Percentiles rank a stretch among this genome's conserved stretches.
Conservation (phyloP, 164 flowering plant species). For the Akebia trifoliata region DNA sequence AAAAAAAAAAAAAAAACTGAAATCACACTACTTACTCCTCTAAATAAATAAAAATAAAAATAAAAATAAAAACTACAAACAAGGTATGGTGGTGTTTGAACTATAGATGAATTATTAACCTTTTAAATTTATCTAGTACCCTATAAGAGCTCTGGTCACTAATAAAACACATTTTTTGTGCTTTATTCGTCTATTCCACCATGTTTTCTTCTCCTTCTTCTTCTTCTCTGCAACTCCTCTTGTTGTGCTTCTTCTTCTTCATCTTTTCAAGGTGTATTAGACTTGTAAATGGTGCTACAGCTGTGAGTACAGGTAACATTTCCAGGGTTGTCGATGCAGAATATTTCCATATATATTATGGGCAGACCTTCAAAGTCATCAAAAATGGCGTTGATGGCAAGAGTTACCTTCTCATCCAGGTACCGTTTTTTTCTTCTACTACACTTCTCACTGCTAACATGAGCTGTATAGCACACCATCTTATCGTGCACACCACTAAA, state of each 20-base stretch:
- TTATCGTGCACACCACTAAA: too few relatives aligned
- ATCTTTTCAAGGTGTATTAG: background rate
- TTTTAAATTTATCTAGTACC: too few relatives aligned
- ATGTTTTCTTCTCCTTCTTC: slow-evolving; percentile 13
- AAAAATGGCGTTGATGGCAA: slow-evolving; percentile 76
- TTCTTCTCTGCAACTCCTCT: background rate
- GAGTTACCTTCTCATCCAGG: slow-evolving; percentile 96
- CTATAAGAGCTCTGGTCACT: too few relatives aligned
- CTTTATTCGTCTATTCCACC: background rate
- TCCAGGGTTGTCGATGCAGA: slow-evolving; percentile 71
- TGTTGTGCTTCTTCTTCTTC: slow-evolving; percentile 1
- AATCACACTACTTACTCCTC: too few relatives aligned
- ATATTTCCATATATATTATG: slow-evolving; percentile 72
- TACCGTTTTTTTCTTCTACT: slow-evolving; percentile 9
- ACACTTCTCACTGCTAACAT: background rate
- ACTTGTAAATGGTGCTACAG: slow-evolving; percentile 14
- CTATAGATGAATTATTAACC: too few relatives aligned
- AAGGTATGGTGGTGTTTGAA: too few relatives aligned
- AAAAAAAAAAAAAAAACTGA: too few relatives aligned
- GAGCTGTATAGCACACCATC: too few relatives aligned
- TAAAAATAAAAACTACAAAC: too few relatives aligned
- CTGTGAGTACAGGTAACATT: slow-evolving; percentile 40
- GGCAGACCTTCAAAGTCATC: slow-evolving; percentile 92
- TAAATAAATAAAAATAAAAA: too few relatives aligned
- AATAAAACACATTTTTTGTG: too few relatives aligned